Evolutionary conservation across 2,329 filamentous ascomycete species (phyloP), one percentile per base, ranked within the genome.

Genomic region (Plectosphaerella sp.): DNA sequence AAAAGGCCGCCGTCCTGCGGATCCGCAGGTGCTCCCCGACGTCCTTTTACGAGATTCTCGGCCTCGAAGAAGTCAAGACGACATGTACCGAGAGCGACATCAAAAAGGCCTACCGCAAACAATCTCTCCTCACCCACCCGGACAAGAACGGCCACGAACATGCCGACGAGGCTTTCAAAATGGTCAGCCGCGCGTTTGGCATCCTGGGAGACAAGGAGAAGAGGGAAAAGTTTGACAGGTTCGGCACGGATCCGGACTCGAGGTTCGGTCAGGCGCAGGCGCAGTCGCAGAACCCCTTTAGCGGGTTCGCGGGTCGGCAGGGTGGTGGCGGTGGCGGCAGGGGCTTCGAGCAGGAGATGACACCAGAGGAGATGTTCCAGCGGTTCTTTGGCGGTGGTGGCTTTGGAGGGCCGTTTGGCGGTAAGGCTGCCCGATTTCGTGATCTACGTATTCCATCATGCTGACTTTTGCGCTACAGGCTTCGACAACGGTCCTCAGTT

Each of bases 71-170:
- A 48, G 75, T 86, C 39, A 79, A 80, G 61, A 73, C 78, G 52
- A 82, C 84, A 18, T 87, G 83, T 63, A 84, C 84, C 47, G 93
- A 97, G 61, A 71, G 78, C 56, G 93, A 97, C 64, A 91, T 99
- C 67, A 99, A 97, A 72, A 97, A 97, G 76, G 93, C 94, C 7
- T 99, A 99, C 73, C 84, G 93, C 65, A 97, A 96, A 74, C 80
- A 95, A 67, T 94, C 89, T 67, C 76, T 99, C 63, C 79, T 97
- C 65, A 99, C 94, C 54, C 94, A 99, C 77, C 94, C 94, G 57
- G 94, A 99, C 77, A 99, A 99, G 78, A 99, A 99, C 78, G 92
- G 92, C 48, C 92, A 97, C 68, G 87, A 93, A 37, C 85, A 95
- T 54, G 93, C 94, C 51, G 94, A 97, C 68, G 94, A 99, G 75